Conservation (phyloP, 208 protist species). For the Ichthyophonus hoferi region DNA sequence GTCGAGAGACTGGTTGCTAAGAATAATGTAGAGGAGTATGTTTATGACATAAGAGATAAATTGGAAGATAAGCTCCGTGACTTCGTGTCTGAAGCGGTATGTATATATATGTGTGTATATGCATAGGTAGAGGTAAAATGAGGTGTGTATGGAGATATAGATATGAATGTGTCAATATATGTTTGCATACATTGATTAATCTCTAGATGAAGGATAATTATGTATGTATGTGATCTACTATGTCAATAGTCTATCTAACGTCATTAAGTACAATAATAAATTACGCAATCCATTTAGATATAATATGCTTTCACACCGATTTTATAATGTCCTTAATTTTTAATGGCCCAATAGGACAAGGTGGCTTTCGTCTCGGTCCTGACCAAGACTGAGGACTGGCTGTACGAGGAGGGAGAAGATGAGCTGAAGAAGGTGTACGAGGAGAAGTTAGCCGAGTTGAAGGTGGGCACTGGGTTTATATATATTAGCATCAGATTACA, state of each 20-base stretch:
- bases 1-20: conserved; percentile 30
- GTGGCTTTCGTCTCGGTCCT: conserved; percentile 11
- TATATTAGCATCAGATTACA: background rate
- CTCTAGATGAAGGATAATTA: too few species aligned
- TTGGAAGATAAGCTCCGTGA: conserved; percentile 27
- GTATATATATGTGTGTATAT: background rate
- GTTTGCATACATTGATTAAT: too few species aligned
- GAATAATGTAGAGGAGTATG: conserved; percentile 53
- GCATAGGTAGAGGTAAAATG: too few species aligned
- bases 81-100: background rate
- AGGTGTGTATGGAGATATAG: too few species aligned
- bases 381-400: conserved; percentile 54
- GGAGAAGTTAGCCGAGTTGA: background rate
- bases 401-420: conserved; percentile 60
- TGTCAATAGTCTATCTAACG: too few species aligned
- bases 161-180: too few species aligned
- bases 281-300: too few species aligned
- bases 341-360: background rate
- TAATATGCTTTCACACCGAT: too few species aligned
- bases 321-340: too few species aligned
- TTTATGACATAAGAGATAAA: conserved; percentile 54
- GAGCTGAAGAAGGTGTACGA: background rate
- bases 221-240: too few species aligned
- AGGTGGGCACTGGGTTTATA: background rate
- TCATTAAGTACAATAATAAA: too few species aligned